These are phyloP conservation scores for Macadamia integrifolia DNA, from an alignment of 164 flowering plant genomes.

Conservation along the genomic window DNA sequence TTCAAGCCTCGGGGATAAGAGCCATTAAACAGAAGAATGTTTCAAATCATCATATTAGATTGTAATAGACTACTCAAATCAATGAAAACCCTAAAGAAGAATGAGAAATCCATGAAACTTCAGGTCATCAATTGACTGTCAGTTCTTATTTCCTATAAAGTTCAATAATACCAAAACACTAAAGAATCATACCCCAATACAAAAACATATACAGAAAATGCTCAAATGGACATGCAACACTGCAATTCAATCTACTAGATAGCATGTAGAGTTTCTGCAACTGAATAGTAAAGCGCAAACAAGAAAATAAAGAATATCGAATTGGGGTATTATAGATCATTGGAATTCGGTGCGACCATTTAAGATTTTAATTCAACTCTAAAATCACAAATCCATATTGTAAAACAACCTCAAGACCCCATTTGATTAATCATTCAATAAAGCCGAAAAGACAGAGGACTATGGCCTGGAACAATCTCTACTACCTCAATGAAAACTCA, in stretches of 20 bases:
- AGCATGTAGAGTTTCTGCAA: not conserved
- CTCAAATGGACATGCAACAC: no score
- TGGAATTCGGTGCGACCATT: no score
- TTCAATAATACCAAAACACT: no score
- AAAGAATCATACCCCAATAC: no score
- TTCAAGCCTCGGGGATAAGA: not conserved
- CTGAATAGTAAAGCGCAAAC: not conserved
- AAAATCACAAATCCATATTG: no score
- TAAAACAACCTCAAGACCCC: not conserved
- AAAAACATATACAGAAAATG: no score
- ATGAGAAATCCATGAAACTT: not conserved
- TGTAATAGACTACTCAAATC: not conserved
- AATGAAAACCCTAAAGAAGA: not conserved
- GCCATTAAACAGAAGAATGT: not conserved
- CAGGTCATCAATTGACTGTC: not conserved
- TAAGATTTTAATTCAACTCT: no score
- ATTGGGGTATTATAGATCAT: no score
- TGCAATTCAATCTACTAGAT: not conserved
- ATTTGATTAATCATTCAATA: not conserved
- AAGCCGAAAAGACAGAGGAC: not conserved
- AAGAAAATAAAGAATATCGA: not conserved
- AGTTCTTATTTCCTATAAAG: no score
- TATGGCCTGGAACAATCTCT: no score
- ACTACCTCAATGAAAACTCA: not conserved
- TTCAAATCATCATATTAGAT: not conserved